Percentiles rank a stretch among this genome's conserved stretches.
Evolutionary conservation across 768 basidiomycete species (phyloP).

Genomic region (Mycena venus): DNA sequence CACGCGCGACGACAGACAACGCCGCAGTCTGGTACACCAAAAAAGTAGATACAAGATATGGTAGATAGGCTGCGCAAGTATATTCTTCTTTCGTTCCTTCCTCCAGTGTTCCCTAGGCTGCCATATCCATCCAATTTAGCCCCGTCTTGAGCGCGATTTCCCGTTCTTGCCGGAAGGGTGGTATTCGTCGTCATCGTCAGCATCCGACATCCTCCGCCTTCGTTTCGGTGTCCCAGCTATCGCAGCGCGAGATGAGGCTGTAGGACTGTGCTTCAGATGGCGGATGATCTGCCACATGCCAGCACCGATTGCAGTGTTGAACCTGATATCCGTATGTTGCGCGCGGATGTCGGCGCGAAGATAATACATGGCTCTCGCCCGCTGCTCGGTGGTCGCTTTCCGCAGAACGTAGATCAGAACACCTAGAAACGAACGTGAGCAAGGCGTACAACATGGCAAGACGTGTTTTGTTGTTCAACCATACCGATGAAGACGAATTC

Average conservation of each 20-base stretch:
- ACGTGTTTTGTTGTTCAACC: background rate
- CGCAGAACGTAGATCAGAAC: constrained; percentile 73
- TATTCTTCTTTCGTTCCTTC: background rate
- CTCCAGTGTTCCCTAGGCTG: background rate
- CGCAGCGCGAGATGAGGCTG: constrained; percentile 34
- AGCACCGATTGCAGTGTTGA: constrained; percentile 68
- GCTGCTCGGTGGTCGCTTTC: constrained; percentile 56
- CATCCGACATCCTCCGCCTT: constrained; percentile 40
- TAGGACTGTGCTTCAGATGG: constrained; percentile 49
- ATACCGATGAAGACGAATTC: constrained; percentile 88
- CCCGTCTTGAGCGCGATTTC: constrained; percentile 57
- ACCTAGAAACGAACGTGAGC: constrained; percentile 55
- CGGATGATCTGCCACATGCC: constrained; percentile 72
- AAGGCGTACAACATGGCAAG: too few relatives aligned
- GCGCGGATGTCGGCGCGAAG: constrained; percentile 57
- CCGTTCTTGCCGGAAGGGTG: constrained; percentile 54
- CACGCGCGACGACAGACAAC: constrained; percentile 78
- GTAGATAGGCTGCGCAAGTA: constrained; percentile 33
- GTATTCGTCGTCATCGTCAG: constrained; percentile 63
- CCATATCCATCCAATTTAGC: constrained; percentile 34
- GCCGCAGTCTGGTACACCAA: constrained; percentile 83
- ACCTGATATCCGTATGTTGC: constrained; percentile 73
- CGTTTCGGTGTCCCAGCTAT: constrained; percentile 4
- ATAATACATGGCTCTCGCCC: constrained; percentile 67
- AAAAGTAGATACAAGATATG: constrained; percentile 63